These are phyloP conservation scores for Alternaria metachromatica DNA, from an alignment of 2,329 filamentous ascomycete genomes.

Conservation along the genomic window DNA sequence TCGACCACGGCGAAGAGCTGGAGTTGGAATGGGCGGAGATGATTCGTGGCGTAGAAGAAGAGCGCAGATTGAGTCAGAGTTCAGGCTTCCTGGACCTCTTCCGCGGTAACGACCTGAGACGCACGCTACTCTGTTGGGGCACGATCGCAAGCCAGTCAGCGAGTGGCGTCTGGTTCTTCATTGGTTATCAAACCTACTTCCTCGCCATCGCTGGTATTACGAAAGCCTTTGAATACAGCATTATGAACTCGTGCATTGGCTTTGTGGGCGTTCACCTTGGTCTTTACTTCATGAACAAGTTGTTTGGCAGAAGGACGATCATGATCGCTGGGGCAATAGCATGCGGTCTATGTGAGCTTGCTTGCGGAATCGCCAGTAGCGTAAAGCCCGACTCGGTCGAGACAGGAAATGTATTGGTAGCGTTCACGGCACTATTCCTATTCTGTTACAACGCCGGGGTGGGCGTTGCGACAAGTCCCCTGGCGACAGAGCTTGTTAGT, in stretches of 20 bases:
- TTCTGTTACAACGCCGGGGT: conserved; percentile 47
- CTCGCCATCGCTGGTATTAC: conserved; percentile 29
- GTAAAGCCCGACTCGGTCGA: conserved; percentile 29
- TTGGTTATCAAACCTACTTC: conserved; percentile 59
- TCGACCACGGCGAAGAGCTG: conserved; percentile 18
- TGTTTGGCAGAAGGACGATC: conserved; percentile 56
- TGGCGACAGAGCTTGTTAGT: conserved; percentile 41
- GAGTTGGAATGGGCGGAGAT: conserved; percentile 40
- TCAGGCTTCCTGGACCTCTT: conserved; percentile 60
- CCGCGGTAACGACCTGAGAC: conserved; percentile 55
- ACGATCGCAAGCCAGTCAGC: conserved; percentile 56
- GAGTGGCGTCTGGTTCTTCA: conserved; percentile 59
- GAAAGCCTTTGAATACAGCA: conserved; percentile 56
- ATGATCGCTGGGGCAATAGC: conserved; percentile 56
- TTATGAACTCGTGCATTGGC: conserved; percentile 60
- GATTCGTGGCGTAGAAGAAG: conserved; percentile 35
- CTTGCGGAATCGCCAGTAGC: conserved; percentile 50
- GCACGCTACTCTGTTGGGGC: conserved; percentile 59
- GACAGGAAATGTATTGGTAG: conserved; percentile 37
- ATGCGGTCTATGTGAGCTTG: conserved; percentile 56
- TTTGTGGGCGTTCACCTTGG: conserved; percentile 59
- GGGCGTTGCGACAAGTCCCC: conserved; percentile 40
- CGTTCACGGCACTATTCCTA: conserved; percentile 46
- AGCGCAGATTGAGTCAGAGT: conserved; percentile 56
- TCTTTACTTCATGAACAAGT: conserved; percentile 57